Evolutionary conservation across 1,139 yeast species (phyloP).

Genomic region (Candida albicans): DNA sequence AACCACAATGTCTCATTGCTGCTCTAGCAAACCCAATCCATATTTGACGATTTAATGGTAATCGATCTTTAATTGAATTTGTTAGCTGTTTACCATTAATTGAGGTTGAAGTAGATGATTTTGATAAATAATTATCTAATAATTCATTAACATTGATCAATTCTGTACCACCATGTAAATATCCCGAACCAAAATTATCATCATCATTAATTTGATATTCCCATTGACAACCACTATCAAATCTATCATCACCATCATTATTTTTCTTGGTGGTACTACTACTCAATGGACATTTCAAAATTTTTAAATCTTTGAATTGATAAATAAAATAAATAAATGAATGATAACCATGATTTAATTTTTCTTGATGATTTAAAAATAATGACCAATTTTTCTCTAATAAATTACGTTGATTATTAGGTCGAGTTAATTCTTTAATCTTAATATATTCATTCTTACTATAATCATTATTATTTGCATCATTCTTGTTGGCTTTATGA

Average conservation of each 20-base stretch:
- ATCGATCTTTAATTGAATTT: conserved; percentile 6
- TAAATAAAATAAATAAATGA: conserved; percentile 27
- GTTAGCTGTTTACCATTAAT: conserved; percentile 2
- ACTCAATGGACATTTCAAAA: conserved; percentile 28
- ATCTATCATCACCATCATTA: conserved; percentile 1
- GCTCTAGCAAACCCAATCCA: conserved; percentile 56
- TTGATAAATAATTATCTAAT: conserved; percentile 7
- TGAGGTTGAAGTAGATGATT: background rate
- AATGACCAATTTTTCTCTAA: conserved; percentile 39
- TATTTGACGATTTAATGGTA: conserved; percentile 36
- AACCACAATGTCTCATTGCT: conserved; percentile 46
- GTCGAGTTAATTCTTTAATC: conserved; percentile 27
- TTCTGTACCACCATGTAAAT: conserved; percentile 37
- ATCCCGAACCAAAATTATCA: conserved; percentile 23
- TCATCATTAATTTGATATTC: conserved; percentile 24
- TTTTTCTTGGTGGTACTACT: too few relatives aligned
- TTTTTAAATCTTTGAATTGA: conserved; percentile 28
- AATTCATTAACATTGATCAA: conserved; percentile 23
- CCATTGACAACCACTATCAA: conserved; percentile 26
- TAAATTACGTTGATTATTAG: conserved; percentile 11
- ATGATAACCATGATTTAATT: conserved; percentile 22
- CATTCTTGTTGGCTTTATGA: too few relatives aligned
- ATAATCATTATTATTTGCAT: conserved; percentile 14
- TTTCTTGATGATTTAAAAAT: conserved; percentile 20
- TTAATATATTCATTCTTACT: conserved; percentile 23